A percentile compares a stretch with the other conserved stretches of the same genome.
These are phyloP conservation scores for Vitis rupestris DNA, from an alignment of 164 flowering plant genomes.

Conservation along the genomic window DNA sequence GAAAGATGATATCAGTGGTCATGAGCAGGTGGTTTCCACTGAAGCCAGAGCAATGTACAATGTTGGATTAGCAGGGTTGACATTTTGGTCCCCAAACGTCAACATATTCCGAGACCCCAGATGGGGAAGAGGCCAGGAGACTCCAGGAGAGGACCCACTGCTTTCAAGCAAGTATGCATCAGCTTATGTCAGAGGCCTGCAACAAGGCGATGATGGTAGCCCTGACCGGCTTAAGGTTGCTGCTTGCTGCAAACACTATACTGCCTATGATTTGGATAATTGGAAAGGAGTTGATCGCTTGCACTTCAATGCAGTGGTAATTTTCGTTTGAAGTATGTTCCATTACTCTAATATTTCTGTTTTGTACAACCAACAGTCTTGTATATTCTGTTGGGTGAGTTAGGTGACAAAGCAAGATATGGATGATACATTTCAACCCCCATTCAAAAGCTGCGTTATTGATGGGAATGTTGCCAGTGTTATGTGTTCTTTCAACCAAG, in stretches of 20 bases:
- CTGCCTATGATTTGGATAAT: too few relatives aligned
- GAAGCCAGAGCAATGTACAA: constrained; percentile 9
- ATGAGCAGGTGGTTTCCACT: constrained; percentile 18
- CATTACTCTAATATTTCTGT: too few relatives aligned
- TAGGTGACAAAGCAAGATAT: constrained; percentile 13
- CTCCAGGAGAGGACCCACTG: neutral
- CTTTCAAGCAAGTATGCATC: constrained; percentile 16
- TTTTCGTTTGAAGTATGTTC: too few relatives aligned
- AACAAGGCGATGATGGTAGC: constrained; percentile 18
- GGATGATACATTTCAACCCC: constrained; percentile 3
- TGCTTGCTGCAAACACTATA: too few relatives aligned
- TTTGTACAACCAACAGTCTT: neutral
- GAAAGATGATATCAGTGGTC: neutral
- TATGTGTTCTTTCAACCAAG: too few relatives aligned
- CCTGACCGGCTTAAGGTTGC: constrained; percentile 4
- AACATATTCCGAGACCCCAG: too few relatives aligned
- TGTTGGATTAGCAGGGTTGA: too few relatives aligned
- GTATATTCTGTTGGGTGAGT: neutral
- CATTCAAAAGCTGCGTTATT: constrained; percentile 7
- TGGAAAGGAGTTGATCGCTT: too few relatives aligned
- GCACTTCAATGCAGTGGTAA: too few relatives aligned
- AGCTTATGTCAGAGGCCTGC: constrained; percentile 21
- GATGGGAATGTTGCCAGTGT: too few relatives aligned
- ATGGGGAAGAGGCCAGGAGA: too few relatives aligned
- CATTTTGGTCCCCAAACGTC: too few relatives aligned